phyloP scores from a whole-genome alignment of 352 stramenopile genomes.

The Phytophthora kernoviae region DNA sequence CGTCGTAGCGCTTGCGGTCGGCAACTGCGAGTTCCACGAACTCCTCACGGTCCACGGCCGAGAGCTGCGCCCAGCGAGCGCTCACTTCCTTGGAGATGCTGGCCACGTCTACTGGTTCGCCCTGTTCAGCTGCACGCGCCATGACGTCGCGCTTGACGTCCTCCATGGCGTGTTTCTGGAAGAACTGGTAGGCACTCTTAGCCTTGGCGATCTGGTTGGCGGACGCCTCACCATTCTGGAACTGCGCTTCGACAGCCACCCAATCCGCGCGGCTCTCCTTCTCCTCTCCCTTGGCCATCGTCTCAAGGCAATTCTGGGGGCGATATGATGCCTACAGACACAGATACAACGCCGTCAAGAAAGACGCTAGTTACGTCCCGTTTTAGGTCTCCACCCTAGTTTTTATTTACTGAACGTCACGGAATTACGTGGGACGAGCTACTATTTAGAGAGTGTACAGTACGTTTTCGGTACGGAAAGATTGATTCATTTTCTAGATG shows the following conservation, averaged over 20 bases:
- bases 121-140: slow-evolving; percentile 42
- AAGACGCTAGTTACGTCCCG: background rate
- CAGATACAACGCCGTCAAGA: background rate
- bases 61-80: slow-evolving; percentile 73
- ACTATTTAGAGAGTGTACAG: too few relatives aligned
- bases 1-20: slow-evolving; percentile 75
- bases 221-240: slow-evolving; percentile 46
- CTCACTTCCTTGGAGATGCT: slow-evolving; percentile 78
- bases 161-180: slow-evolving; percentile 76
- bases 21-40: slow-evolving; percentile 65
- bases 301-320: background rate
- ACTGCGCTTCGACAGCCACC: slow-evolving; percentile 82
- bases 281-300: slow-evolving; percentile 39
- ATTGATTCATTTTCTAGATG: background rate
- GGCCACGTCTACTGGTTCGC: slow-evolving; percentile 66
- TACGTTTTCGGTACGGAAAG: background rate
- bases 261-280: slow-evolving; percentile 78
- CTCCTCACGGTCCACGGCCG: slow-evolving; percentile 64
- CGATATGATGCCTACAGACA: background rate
- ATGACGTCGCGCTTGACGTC: slow-evolving; percentile 65
- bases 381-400: background rate
- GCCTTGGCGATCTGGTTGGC: slow-evolving; percentile 59
- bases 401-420: background rate
- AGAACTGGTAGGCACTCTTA: slow-evolving; percentile 80
- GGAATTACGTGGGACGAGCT: too few relatives aligned